Evolutionary conservation across 495 filamentous ascomycete species (phyloP).

Genomic region (Hypoxylon rickii): DNA sequence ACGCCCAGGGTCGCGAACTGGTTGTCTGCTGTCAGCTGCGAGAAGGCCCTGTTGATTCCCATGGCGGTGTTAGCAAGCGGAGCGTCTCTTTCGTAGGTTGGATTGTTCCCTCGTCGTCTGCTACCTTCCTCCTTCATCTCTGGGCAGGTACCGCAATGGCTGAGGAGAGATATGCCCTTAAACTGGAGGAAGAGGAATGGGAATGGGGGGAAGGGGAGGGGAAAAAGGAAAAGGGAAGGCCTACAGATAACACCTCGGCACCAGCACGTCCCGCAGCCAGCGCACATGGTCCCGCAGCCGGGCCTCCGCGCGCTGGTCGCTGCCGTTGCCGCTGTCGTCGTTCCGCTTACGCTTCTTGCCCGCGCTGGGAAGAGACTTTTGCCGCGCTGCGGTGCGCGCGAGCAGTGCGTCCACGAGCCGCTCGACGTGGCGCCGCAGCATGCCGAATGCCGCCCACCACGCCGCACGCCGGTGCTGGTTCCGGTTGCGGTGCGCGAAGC

Average conservation of each 20-base stretch:
- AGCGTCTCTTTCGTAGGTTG: background rate
- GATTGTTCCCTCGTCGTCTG: background rate
- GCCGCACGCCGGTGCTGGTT: constrained; percentile 75
- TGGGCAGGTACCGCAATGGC: too few species aligned
- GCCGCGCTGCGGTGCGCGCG: constrained; percentile 17
- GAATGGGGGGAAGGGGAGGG: background rate
- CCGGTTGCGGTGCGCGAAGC: constrained; percentile 77
- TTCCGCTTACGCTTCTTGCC: constrained; percentile 30
- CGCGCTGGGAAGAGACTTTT: constrained; percentile 4
- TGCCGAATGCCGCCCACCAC: constrained; percentile 75
- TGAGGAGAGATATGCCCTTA: too few species aligned
- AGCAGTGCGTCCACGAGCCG: constrained; percentile 54
- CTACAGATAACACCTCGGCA: constrained; percentile 41
- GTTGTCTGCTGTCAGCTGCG: constrained; percentile 68
- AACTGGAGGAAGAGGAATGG: background rate
- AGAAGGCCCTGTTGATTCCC: constrained; percentile 59
- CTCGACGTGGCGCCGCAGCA: constrained; percentile 64
- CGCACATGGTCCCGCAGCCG: constrained; percentile 30
- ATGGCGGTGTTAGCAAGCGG: background rate
- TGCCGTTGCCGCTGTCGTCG: constrained; percentile 23
- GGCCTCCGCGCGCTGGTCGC: constrained; percentile 16
- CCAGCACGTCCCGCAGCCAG: constrained; percentile 42
- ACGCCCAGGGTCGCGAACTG: constrained; percentile 83
- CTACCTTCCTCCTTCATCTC: too few species aligned
- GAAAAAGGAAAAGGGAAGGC: background rate